Evolutionary conservation across 1,284 basidiomycete species (phyloP).

Genomic region (Prillingera fragicola): DNA sequence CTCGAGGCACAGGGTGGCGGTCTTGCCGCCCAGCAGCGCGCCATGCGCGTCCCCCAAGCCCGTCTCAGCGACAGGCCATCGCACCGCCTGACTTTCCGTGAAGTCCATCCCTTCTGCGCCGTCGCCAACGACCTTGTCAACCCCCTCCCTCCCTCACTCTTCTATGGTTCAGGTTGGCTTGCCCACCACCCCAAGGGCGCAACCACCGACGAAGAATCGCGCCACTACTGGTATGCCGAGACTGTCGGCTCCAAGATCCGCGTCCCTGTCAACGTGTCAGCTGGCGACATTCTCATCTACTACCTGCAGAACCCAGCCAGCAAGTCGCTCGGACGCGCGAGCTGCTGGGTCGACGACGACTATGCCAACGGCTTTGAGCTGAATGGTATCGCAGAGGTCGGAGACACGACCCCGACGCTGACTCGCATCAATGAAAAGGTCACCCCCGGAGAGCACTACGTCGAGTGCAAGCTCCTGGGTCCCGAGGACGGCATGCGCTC

Average conservation of each 20-base stretch:
- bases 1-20: constrained; percentile 13
- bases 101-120: constrained; percentile 81
- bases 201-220: constrained; percentile 49
- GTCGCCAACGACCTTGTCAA: constrained; percentile 92
- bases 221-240: constrained; percentile 71
- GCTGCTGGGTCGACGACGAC: constrained; percentile 55
- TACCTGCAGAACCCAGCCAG: constrained; percentile 50
- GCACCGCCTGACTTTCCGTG: constrained; percentile 61
- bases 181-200: constrained; percentile 63
- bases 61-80: constrained; percentile 67
- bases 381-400: constrained; percentile 47
- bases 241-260: constrained; percentile 69
- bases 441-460: constrained; percentile 69
- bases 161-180: constrained; percentile 84
- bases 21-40: constrained; percentile 36
- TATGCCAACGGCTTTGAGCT: constrained; percentile 50
- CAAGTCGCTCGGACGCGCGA: constrained; percentile 48
- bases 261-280: constrained; percentile 52
- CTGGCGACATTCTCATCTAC: constrained; percentile 53
- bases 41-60: constrained; percentile 59
- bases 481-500: constrained; percentile 60
- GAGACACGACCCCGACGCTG: constrained; percentile 52
- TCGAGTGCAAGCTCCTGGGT: constrained; percentile 74
- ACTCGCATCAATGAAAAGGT: constrained; percentile 74
- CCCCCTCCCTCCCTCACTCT: constrained; percentile 79